These are phyloP conservation scores for Talaromyces pinophilus DNA, from an alignment of 2,329 filamentous ascomycete species.

Conservation along the genomic window DNA sequence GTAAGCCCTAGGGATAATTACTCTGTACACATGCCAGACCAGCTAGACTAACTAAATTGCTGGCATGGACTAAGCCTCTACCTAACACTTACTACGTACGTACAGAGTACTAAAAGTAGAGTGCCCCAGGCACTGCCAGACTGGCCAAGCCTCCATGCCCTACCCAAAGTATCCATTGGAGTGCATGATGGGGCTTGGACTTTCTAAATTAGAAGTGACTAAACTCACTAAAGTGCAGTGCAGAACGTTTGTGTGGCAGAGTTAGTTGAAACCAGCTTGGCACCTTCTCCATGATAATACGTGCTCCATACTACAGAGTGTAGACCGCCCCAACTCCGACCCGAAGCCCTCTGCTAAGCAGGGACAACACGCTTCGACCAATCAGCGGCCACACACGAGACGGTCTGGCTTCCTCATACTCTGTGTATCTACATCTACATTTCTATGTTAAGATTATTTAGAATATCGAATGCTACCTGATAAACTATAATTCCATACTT, in stretches of 20 bases:
- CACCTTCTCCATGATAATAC: not conserved
- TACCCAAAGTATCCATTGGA: slow-evolving; percentile 7
- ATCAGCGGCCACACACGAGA: slow-evolving; percentile 7
- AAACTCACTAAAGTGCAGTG: slow-evolving; percentile 2
- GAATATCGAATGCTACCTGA: not conserved
- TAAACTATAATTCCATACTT: not conserved
- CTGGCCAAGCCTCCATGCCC: slow-evolving; percentile 12
- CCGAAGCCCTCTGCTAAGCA: not conserved
- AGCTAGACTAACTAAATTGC: not conserved
- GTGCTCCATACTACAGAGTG: not conserved
- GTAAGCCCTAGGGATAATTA: slow-evolving; percentile 11
- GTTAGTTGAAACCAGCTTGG: not conserved
- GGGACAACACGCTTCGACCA: slow-evolving; percentile 6
- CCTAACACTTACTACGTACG: too few relatives aligned
- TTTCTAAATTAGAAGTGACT: not conserved
- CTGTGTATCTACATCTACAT: slow-evolving; percentile 2
- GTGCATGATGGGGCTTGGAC: slow-evolving; percentile 13
- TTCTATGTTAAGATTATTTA: not conserved
- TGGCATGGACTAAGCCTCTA: slow-evolving; percentile 1
- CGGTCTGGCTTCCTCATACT: slow-evolving; percentile 13
- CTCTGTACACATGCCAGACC: not conserved
- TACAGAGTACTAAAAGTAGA: not conserved
- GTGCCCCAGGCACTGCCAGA: slow-evolving; percentile 11
- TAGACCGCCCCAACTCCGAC: slow-evolving; percentile 19
- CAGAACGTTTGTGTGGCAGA: slow-evolving; percentile 1